These are phyloP conservation scores for Fusarium secorum DNA, from an alignment of 2,329 filamentous ascomycete species.

Conservation along the genomic window DNA sequence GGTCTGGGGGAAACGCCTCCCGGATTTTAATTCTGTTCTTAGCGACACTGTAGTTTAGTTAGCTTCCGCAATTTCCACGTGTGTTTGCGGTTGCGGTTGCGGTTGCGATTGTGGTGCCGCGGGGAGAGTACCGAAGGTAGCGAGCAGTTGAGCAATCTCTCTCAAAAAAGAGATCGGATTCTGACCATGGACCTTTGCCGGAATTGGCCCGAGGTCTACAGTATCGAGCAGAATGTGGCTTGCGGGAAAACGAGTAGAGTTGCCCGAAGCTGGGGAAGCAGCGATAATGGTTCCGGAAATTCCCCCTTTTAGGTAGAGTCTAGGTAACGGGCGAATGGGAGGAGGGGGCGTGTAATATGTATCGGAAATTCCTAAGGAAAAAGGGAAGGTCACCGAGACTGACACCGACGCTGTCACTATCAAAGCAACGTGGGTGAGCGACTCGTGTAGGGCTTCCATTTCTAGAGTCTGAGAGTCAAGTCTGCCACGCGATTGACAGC, in stretches of 20 bases:
- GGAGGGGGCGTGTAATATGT: conserved; percentile 6
- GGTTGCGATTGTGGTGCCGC: conserved; percentile 23
- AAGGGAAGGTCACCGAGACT: not conserved
- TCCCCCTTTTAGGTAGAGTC: not conserved
- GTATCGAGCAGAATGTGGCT: not conserved
- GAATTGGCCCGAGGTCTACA: conserved; percentile 4
- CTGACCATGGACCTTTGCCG: conserved; percentile 3
- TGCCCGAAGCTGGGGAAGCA: conserved; percentile 23
- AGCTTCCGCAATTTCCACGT: conserved; percentile 33
- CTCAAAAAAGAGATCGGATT: not conserved
- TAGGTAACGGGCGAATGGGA: not conserved
- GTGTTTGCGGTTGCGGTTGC: conserved; percentile 21
- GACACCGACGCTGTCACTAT: not conserved
- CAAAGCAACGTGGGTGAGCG: conserved; percentile 11
- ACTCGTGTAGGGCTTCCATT: conserved; percentile 19
- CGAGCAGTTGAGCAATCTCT: not conserved
- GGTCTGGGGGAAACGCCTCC: conserved; percentile 5
- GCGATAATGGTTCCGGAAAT: not conserved
- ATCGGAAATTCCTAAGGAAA: not conserved
- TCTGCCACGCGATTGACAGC: conserved; percentile 34
- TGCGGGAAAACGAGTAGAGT: not conserved
- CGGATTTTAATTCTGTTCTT: not conserved
- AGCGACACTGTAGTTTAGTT: not conserved
- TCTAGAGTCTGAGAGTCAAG: not conserved
- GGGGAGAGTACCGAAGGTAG: not conserved